Evolutionary conservation across 805 yeast genomes (phyloP).

Genomic region (Kluyveromyces nonfermentans): DNA sequence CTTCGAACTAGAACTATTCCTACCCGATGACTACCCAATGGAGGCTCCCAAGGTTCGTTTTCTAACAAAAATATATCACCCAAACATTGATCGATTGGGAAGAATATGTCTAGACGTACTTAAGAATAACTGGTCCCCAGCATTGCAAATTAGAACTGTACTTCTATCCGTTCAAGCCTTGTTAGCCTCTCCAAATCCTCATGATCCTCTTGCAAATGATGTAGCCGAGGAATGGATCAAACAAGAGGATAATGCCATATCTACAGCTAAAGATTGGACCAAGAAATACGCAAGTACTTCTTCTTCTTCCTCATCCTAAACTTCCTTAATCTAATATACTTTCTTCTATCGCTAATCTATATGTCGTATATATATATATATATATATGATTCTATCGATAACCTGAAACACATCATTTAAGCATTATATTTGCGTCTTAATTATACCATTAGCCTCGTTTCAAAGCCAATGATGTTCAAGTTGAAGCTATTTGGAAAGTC

Average conservation of each 20-base stretch:
- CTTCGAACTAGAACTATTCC: slow-evolving; percentile 73
- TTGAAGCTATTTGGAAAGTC: neutral
- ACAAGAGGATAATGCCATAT: slow-evolving; percentile 70
- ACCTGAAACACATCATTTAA: too few species aligned
- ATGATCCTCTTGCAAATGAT: slow-evolving; percentile 95
- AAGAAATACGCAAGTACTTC: slow-evolving; percentile 23
- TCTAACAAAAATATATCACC: slow-evolving; percentile 89
- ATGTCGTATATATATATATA: too few species aligned
- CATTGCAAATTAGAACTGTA: slow-evolving; percentile 88
- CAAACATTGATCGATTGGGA: slow-evolving; percentile 91
- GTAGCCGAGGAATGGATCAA: slow-evolving; percentile 96
- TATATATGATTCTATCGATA: too few species aligned
- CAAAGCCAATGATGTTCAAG: neutral
- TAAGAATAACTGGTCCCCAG: slow-evolving; percentile 96
- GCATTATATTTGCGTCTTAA: neutral
- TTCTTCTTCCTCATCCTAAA: neutral
- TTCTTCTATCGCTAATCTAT: neutral
- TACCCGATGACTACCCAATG: slow-evolving; percentile 98
- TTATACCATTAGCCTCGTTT: neutral
- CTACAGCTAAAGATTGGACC: slow-evolving; percentile 55
- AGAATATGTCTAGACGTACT: slow-evolving; percentile 92
- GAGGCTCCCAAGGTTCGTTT: slow-evolving; percentile 95
- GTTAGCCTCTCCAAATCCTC: slow-evolving; percentile 93
- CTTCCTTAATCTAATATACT: neutral
- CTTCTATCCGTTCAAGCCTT: slow-evolving; percentile 86